Base-by-base conservation (phyloP, 768 basidiomycete species). In the Boletus pseudopeckii region DNA sequence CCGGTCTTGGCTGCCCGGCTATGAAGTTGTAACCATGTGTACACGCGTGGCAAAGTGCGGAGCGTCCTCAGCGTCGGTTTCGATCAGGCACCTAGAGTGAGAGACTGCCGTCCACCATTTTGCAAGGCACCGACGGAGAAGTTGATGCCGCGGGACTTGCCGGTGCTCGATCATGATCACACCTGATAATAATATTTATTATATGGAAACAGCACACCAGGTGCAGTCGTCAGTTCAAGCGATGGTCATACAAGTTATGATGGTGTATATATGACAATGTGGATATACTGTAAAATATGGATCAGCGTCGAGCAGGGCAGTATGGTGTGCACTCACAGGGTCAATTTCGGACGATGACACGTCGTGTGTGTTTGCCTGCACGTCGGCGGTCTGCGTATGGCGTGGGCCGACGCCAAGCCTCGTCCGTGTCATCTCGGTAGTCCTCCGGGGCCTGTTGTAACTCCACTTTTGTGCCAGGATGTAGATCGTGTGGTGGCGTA, bases 331-430 rank as follows among this genome's bases (percentile, higher is more conserved):
- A 56, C 53, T 49, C 45, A 60, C 57, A 17, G 32, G 11, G 24
- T 69, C 53, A 72, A 37, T 39, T 57, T 44, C 80, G 72, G 54
- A 86, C 82, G 57, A 90, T 81, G 33, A 90, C 83, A 49, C 88
- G 80, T 63, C 76, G 78, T 22, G 88, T 90, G 66, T 90, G 88
- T 67, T 91, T 91, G 46, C 88, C 88, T 48, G 88, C 88, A 52
- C 88, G 76, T 51, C 88, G 75, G 22, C 88, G 81, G 66, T 89
- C 88, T 38, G 80, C 79, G 62, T 85, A 83, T 20, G 88, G 87
- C 69, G 83, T 88, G 1, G 88, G 85, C 41, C 80, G 73, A 30
- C 82, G 74, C 88, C 88, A 90, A 26, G 83, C 73, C 56, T 90
- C 86, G 64, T 89, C 88, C 24, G 76, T 65, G 51, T 86, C 83